Percentiles rank a stretch among this genome's conserved stretches.
Conservation (phyloP, 306 rosid species). For the Biancaea sappan region DNA sequence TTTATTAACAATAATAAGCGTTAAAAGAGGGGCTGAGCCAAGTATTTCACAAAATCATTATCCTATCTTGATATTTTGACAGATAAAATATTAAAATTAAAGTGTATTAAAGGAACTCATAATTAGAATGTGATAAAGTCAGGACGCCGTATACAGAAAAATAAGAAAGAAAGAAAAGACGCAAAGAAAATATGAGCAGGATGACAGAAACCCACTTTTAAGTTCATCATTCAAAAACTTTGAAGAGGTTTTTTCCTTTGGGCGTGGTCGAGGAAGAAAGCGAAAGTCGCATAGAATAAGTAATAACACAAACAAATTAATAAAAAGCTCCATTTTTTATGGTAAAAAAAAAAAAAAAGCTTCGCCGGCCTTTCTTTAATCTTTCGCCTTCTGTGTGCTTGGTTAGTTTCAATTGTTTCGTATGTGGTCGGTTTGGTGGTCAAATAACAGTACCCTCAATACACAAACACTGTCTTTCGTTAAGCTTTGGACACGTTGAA, state of each 20-base stretch:
- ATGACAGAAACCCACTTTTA: slow-evolving; percentile 53
- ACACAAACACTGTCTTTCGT: background rate
- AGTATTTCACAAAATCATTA: no score
- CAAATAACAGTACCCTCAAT: background rate
- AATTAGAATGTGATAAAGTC: background rate
- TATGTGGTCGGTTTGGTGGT: slow-evolving; percentile 10
- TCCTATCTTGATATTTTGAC: no score
- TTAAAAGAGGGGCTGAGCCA: no score
- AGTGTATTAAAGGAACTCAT: no score
- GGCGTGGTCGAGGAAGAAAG: slow-evolving; percentile 73
- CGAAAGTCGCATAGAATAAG: slow-evolving; percentile 15
- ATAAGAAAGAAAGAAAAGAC: slow-evolving; percentile 2
- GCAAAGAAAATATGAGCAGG: background rate
- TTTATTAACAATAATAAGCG: no score
- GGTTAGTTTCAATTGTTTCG: background rate
- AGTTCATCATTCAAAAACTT: slow-evolving; percentile 53
- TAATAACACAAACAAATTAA: background rate
- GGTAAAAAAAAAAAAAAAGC: no score
- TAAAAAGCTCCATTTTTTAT: no score
- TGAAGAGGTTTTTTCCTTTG: slow-evolving; percentile 73
- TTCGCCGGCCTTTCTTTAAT: no score
- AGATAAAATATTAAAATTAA: no score
- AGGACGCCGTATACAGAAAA: background rate
- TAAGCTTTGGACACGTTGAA: background rate
- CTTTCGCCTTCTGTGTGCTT: background rate